These are phyloP conservation scores for Lachancea thermotolerans DNA, from an alignment of 805 yeast genomes.

Conservation along the genomic window DNA sequence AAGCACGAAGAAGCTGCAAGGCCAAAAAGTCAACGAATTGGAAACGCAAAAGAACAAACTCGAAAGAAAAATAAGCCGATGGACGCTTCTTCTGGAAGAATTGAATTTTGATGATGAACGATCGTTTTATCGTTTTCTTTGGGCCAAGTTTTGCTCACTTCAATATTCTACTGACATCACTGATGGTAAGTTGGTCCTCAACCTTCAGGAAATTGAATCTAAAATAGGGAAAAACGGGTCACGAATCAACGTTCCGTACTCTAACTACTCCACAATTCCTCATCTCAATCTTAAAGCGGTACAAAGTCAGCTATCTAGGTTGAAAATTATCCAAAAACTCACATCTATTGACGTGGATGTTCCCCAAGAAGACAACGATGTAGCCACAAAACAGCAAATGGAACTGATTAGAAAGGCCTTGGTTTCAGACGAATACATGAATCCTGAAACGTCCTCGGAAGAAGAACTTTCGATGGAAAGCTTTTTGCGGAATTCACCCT, in stretches of 20 bases:
- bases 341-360: slow-evolving; percentile 41
- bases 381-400: slow-evolving; percentile 21
- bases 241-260: slow-evolving; percentile 35
- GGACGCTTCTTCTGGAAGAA: slow-evolving; percentile 37
- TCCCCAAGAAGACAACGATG: slow-evolving; percentile 31
- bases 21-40: slow-evolving; percentile 28
- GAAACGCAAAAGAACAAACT: slow-evolving; percentile 39
- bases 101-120: slow-evolving; percentile 5
- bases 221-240: slow-evolving; percentile 10
- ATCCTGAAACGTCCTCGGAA: slow-evolving; percentile 7
- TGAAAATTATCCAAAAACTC: slow-evolving; percentile 49
- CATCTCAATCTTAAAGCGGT: slow-evolving; percentile 44
- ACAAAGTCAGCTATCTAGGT: slow-evolving; percentile 58
- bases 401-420: slow-evolving; percentile 1
- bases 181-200: slow-evolving; percentile 25
- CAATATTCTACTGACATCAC: slow-evolving; percentile 38
- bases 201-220: slow-evolving; percentile 21
- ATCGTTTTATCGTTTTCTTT: slow-evolving; percentile 35
- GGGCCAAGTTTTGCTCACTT: slow-evolving; percentile 42
- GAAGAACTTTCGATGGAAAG: slow-evolving; percentile 48
- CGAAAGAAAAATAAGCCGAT: slow-evolving; percentile 39
- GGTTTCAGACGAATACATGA: not conserved
- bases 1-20: slow-evolving; percentile 26
- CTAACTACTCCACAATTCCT: slow-evolving; percentile 58
- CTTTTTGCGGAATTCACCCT: slow-evolving; percentile 57